A percentile compares a stretch with the other conserved stretches of the same genome.
These are phyloP conservation scores for Epichloe elymi DNA, from an alignment of 2,329 filamentous ascomycete species.

Conservation along the genomic window DNA sequence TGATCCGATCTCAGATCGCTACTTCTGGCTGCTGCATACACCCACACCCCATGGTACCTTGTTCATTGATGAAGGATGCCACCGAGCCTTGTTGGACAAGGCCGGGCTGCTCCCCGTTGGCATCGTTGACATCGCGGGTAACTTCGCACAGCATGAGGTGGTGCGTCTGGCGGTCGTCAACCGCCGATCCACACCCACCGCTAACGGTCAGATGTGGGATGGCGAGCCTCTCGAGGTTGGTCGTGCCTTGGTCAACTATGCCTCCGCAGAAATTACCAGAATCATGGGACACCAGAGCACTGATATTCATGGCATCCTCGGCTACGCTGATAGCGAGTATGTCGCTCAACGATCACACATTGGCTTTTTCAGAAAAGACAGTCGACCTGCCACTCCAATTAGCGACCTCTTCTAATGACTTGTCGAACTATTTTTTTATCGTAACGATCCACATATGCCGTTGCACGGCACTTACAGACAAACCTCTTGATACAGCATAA, in stretches of 20 bases:
- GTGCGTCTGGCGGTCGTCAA: constrained; percentile 76
- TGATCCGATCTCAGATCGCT: constrained; percentile 78
- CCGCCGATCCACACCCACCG: constrained; percentile 28
- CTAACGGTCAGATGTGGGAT: constrained; percentile 34
- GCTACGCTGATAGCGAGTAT: constrained; percentile 92
- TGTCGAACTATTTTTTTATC: background rate
- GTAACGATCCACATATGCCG: background rate
- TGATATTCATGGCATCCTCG: constrained; percentile 67
- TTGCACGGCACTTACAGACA: background rate
- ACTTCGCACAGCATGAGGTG: constrained; percentile 84
- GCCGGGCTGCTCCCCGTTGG: constrained; percentile 81
- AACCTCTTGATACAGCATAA: background rate
- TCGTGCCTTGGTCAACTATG: constrained; percentile 83
- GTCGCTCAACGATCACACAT: constrained; percentile 82
- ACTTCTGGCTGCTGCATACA: constrained; percentile 95
- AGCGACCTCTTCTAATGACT: constrained; percentile 9
- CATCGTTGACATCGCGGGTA: constrained; percentile 79
- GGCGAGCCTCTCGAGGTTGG: constrained; percentile 60
- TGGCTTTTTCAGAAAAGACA: constrained; percentile 51
- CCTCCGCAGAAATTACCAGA: constrained; percentile 65
- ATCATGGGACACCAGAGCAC: constrained; percentile 77
- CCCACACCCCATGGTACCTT: constrained; percentile 80
- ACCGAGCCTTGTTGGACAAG: constrained; percentile 66
- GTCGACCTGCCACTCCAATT: constrained; percentile 38
- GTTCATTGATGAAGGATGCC: constrained; percentile 86